Percentiles rank a stretch among this genome's conserved stretches.
These are phyloP conservation scores for Aureobasidium sp. DNA, from an alignment of 2,329 filamentous ascomycete species.

Conservation along the genomic window DNA sequence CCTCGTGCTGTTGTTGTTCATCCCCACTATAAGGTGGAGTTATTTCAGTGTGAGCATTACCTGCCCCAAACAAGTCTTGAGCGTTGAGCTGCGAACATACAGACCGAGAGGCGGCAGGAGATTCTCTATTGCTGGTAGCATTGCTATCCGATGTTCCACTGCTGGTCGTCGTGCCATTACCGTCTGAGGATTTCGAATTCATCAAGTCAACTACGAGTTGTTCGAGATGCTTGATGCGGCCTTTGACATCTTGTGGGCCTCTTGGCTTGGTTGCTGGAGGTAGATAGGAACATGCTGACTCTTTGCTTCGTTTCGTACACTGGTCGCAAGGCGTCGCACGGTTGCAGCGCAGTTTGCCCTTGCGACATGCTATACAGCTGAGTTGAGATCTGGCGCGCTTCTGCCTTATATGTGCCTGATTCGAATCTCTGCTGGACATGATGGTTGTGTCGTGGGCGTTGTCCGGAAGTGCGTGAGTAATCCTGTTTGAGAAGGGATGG, in stretches of 20 bases:
- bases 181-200: conserved; percentile 20
- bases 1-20: conserved; percentile 31
- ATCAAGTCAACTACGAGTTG: conserved; percentile 31
- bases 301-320: conserved; percentile 30
- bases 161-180: background rate
- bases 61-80: background rate
- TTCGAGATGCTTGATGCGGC: conserved; percentile 30
- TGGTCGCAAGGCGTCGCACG: conserved; percentile 31
- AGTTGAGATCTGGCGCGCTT: conserved; percentile 32
- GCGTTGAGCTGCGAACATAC: background rate
- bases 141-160: background rate
- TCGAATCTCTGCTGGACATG: background rate
- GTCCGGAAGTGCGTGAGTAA: background rate
- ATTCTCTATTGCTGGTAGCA: background rate
- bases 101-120: background rate
- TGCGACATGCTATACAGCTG: conserved; percentile 30
- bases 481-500: background rate
- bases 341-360: conserved; percentile 33
- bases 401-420: conserved; percentile 22
- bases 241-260: conserved; percentile 29
- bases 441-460: background rate
- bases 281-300: conserved; percentile 27
- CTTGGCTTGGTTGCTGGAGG: conserved; percentile 28
- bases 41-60: background rate
- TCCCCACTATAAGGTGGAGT: conserved; percentile 11